Percentiles rank a stretch among this genome's conserved stretches.
These are phyloP conservation scores for Podospora pseudoanserina DNA, from an alignment of 495 filamentous ascomycete species.

Conservation along the genomic window DNA sequence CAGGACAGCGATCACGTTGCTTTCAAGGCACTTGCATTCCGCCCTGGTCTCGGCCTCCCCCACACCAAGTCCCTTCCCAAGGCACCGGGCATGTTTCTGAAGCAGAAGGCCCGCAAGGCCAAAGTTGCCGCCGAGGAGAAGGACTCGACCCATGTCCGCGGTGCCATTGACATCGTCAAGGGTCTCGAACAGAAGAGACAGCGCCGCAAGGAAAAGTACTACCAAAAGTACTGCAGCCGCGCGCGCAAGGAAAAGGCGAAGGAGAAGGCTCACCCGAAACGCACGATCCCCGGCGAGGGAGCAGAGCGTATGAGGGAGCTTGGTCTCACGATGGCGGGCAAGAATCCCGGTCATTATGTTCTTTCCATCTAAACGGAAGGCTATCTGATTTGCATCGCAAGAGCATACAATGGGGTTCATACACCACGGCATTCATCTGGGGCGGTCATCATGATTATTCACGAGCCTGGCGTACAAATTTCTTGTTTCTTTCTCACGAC, in stretches of 20 bases:
- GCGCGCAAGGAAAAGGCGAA: conserved; percentile 45
- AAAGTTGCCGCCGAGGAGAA: conserved; percentile 26
- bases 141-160: conserved; percentile 57
- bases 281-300: conserved; percentile 74
- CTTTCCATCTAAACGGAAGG: conserved; percentile 62
- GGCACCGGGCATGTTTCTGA: conserved; percentile 66
- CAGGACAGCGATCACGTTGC: conserved; percentile 34
- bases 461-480: conserved; percentile 21
- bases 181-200: conserved; percentile 92
- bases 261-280: conserved; percentile 33
- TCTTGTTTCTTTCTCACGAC: conserved; percentile 14
- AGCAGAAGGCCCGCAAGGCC: conserved; percentile 35
- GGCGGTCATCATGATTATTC: conserved; percentile 34
- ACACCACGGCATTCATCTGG: conserved; percentile 17
- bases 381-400: conserved; percentile 32
- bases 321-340: conserved; percentile 80
- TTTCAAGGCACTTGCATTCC: conserved; percentile 60
- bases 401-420: conserved; percentile 10
- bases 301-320: conserved; percentile 92
- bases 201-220: conserved; percentile 81
- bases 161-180: conserved; percentile 94
- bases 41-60: conserved; percentile 57
- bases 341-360: conserved; percentile 71
- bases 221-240: conserved; percentile 67
- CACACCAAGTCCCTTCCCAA: conserved; percentile 78